Percentiles rank a stretch among this genome's conserved stretches.
Evolutionary conservation across 495 filamentous ascomycete genomes (phyloP).

Genomic region (Clohesyomyces aquaticus): DNA sequence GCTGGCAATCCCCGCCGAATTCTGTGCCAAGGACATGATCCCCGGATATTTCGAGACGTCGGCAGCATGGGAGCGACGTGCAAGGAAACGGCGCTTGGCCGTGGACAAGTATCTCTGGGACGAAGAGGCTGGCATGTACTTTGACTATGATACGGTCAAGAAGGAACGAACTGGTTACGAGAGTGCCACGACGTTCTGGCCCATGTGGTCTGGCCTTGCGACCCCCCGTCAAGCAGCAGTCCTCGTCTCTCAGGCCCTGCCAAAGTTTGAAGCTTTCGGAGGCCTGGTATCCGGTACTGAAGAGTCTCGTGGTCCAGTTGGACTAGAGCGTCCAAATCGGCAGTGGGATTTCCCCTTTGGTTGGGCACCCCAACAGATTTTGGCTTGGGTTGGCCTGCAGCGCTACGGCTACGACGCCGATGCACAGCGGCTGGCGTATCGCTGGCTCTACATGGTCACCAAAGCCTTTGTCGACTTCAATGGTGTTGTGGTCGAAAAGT

Average conservation of each 20-base stretch:
- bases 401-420: slow-evolving; percentile 90
- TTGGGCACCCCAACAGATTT: slow-evolving; percentile 98
- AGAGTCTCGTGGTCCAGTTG: slow-evolving; percentile 77
- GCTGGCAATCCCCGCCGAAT: slow-evolving; percentile 77
- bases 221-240: slow-evolving; percentile 75
- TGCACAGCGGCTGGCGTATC: slow-evolving; percentile 84
- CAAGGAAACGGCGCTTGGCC: slow-evolving; percentile 72
- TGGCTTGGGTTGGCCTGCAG: slow-evolving; percentile 89
- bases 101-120: slow-evolving; percentile 94
- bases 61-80: slow-evolving; percentile 83
- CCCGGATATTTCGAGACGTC: slow-evolving; percentile 74
- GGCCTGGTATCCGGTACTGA: slow-evolving; percentile 90
- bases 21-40: slow-evolving; percentile 62
- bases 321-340: slow-evolving; percentile 81
- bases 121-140: slow-evolving; percentile 88
- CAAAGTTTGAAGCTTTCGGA: slow-evolving; percentile 82
- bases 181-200: slow-evolving; percentile 90
- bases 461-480: slow-evolving; percentile 98
- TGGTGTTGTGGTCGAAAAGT: slow-evolving; percentile 97
- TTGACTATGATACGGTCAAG: slow-evolving; percentile 89
- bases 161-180: slow-evolving; percentile 79
- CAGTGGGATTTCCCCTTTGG: slow-evolving; percentile 99
- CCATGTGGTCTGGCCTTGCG: slow-evolving; percentile 89
- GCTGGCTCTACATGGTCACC: slow-evolving; percentile 96
- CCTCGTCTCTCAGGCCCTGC: slow-evolving; percentile 76